Conservation (phyloP, 2,329 filamentous ascomycete genomes). For the Mariannaea sp. region DNA sequence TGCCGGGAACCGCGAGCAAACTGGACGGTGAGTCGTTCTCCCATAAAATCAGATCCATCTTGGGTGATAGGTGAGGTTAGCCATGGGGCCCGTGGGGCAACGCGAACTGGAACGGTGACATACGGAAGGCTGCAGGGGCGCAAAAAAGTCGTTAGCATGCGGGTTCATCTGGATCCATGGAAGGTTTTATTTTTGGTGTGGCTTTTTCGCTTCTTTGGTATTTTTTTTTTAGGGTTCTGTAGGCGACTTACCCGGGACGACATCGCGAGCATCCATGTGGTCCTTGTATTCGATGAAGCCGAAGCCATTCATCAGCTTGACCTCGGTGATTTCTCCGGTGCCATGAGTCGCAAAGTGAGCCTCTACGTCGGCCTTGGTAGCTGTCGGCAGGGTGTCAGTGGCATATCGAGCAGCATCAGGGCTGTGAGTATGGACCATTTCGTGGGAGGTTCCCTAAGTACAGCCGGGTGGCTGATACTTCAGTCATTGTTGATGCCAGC, state of each 20-base stretch:
- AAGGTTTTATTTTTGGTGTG: too few species aligned
- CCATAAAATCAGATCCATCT: slow-evolving; percentile 99
- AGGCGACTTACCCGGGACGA: slow-evolving; percentile 84
- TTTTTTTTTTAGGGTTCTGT: not conserved
- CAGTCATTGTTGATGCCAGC: slow-evolving; percentile 65
- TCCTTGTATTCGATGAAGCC: slow-evolving; percentile 99
- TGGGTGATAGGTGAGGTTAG: slow-evolving; percentile 34
- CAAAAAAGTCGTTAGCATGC: slow-evolving; percentile 29
- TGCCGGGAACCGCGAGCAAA: slow-evolving; percentile 86
- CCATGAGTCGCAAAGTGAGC: slow-evolving; percentile 94
- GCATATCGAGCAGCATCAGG: slow-evolving; percentile 39
- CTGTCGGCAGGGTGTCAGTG: slow-evolving; percentile 63
- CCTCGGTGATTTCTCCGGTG: slow-evolving; percentile 95
- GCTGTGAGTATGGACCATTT: slow-evolving; percentile 68
- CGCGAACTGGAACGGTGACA: slow-evolving; percentile 43
- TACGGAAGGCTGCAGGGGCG: slow-evolving; percentile 63
- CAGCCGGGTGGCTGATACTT: slow-evolving; percentile 92
- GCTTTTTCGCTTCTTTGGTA: not conserved
- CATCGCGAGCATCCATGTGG: slow-evolving; percentile 95
- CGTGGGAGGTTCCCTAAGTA: slow-evolving; percentile 98
- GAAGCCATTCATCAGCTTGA: slow-evolving; percentile 99
- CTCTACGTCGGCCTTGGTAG: slow-evolving; percentile 96
- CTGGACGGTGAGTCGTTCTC: slow-evolving; percentile 95
- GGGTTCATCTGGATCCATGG: not conserved
- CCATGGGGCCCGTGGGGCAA: slow-evolving; percentile 20